phyloP scores from a whole-genome alignment of 257 asterid genomes.

The Euphrasia confusa region DNA sequence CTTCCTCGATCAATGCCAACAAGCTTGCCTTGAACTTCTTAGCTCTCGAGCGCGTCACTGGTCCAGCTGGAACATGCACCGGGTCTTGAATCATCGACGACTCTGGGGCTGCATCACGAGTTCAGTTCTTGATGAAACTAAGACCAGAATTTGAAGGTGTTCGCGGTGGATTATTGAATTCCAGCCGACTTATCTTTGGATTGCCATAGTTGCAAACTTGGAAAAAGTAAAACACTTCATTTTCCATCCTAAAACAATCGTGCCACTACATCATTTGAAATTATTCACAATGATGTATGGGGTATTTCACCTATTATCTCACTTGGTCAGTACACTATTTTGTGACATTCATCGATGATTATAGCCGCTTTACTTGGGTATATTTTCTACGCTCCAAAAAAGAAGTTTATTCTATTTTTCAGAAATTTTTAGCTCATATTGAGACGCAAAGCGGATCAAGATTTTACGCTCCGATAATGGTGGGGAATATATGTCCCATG shows the following conservation, averaged over 20 bases:
- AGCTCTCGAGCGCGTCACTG: too few species aligned
- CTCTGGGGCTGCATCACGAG: too few species aligned
- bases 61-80: too few species aligned
- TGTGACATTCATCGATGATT: conserved; percentile 6
- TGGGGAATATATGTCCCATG: conserved; percentile 10
- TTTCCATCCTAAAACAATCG: not conserved
- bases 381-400: conserved; percentile 4
- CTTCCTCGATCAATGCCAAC: too few species aligned
- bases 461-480: conserved; percentile 10
- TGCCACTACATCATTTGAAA: not conserved
- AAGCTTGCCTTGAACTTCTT: too few species aligned
- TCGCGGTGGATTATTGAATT: not conserved
- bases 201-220: conserved; percentile 13
- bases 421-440: not conserved
- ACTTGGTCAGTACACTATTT: conserved; percentile 1
- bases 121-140: conserved; percentile 3
- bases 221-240: conserved; percentile 1
- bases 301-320: not conserved
- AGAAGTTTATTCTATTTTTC: not conserved
- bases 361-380: not conserved
- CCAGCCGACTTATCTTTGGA: not conserved
- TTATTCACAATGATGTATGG: not conserved
- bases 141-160: not conserved
- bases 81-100: too few species aligned
- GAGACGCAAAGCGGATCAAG: conserved; percentile 5